phyloP scores from a whole-genome alignment of 108 stramenopile species.

The Skeletonema marinoi region DNA sequence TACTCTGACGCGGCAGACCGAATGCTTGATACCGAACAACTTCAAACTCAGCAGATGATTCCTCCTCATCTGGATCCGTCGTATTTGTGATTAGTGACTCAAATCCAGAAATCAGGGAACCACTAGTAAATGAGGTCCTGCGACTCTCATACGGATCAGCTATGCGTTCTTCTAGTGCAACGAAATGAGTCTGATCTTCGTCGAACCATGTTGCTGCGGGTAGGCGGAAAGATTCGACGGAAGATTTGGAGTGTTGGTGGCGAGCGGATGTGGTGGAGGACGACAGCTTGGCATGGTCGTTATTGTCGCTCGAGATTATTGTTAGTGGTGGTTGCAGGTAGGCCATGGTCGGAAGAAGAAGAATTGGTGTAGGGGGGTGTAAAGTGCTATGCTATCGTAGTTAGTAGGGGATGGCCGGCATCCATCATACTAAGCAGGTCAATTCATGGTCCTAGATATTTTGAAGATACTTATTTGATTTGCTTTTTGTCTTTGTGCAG shows the following conservation, averaged over 20 bases:
- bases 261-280: neutral
- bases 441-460: too few relatives aligned
- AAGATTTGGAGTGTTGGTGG: neutral
- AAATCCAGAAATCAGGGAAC: constrained; percentile 1
- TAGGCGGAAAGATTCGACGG: neutral
- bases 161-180: constrained; percentile 13
- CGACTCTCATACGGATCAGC: neutral
- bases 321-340: constrained; percentile 33
- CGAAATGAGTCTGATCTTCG: constrained; percentile 41
- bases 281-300: neutral
- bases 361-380: neutral
- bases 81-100: neutral
- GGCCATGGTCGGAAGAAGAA: constrained; percentile 13
- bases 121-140: neutral
- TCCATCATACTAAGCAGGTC: too few relatives aligned
- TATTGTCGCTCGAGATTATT: constrained; percentile 20
- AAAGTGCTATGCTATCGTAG: neutral
- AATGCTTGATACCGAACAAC: constrained; percentile 39
- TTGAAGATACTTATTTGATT: too few relatives aligned
- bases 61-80: neutral
- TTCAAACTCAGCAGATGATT: neutral
- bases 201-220: constrained; percentile 49
- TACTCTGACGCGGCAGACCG: constrained; percentile 15
- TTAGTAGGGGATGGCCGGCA: too few relatives aligned
- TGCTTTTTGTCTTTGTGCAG: too few relatives aligned